Percentiles rank a stretch among this genome's conserved stretches.
Conservation (phyloP, 306 rosid genomes). For the Dalbergia cochinchinensis region DNA sequence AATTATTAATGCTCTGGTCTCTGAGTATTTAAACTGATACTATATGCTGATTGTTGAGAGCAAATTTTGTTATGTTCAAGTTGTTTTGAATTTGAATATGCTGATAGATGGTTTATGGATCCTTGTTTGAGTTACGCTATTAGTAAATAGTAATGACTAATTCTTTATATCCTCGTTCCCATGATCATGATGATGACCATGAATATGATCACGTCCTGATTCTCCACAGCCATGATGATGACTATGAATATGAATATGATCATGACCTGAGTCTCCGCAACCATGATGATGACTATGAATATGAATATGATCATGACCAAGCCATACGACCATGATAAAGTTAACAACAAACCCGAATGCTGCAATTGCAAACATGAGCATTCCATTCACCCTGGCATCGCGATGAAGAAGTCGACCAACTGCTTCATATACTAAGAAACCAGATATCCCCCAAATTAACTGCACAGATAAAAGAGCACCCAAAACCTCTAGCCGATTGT, state of each 20-base stretch:
- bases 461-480: constrained; percentile 91
- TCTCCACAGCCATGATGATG: constrained; percentile 31
- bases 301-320: constrained; percentile 72
- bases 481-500: constrained; percentile 84
- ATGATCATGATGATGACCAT: constrained; percentile 49
- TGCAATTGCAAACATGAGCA: constrained; percentile 85
- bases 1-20: background rate
- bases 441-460: constrained; percentile 90
- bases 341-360: constrained; percentile 84
- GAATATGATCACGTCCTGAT: constrained; percentile 42
- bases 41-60: background rate
- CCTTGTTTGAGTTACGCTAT: background rate
- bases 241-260: constrained; percentile 43
- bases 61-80: constrained; percentile 2
- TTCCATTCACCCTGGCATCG: constrained; percentile 66
- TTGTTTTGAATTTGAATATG: constrained; percentile 10
- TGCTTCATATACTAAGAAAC: constrained; percentile 79
- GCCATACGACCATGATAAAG: constrained; percentile 82
- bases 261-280: constrained; percentile 29
- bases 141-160: constrained; percentile 14
- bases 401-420: constrained; percentile 59
- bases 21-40: background rate
- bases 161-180: constrained; percentile 49
- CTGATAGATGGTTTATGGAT: background rate
- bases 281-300: constrained; percentile 50